These are phyloP conservation scores for Tympanopsis confertula DNA, from an alignment of 2,329 filamentous ascomycete species.

Conservation along the genomic window DNA sequence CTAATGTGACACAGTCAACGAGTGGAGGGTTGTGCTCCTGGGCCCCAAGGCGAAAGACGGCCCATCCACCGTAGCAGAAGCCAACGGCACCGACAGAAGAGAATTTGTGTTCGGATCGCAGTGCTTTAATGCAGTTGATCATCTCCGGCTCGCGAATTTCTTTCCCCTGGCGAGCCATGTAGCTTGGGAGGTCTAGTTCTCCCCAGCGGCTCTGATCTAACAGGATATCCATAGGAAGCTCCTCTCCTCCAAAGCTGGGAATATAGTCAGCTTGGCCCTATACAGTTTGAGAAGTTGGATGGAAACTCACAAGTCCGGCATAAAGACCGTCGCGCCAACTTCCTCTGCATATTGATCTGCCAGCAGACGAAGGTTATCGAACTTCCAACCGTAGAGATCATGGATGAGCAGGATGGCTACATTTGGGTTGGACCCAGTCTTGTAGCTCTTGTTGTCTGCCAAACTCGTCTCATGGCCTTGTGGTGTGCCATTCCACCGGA, in stretches of 20 bases:
- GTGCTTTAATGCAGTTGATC: slow-evolving; percentile 18
- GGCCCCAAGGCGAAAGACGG: slow-evolving; percentile 29
- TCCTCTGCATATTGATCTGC: slow-evolving; percentile 33
- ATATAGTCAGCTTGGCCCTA: too few species aligned
- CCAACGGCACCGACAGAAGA: slow-evolving; percentile 31
- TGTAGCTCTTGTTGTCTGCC: slow-evolving; percentile 18
- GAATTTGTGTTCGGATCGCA: slow-evolving; percentile 16
- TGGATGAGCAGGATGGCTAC: slow-evolving; percentile 22
- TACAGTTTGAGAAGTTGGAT: too few species aligned
- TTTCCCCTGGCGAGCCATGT: slow-evolving; percentile 22
- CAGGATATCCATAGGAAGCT: slow-evolving; percentile 15
- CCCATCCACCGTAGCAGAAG: slow-evolving; percentile 41
- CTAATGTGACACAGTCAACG: slow-evolving; percentile 30
- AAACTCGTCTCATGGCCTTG: slow-evolving; percentile 18
- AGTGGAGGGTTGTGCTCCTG: slow-evolving; percentile 20
- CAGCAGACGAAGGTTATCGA: slow-evolving; percentile 28
- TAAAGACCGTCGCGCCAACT: slow-evolving; percentile 30
- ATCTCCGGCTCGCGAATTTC: slow-evolving; percentile 26
- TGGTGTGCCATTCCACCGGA: slow-evolving; percentile 26
- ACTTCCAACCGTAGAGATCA: slow-evolving; percentile 30
- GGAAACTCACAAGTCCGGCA: slow-evolving; percentile 22
- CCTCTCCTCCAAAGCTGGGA: slow-evolving; percentile 23
- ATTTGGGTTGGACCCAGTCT: slow-evolving; percentile 19
- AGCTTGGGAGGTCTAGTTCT: slow-evolving; percentile 24
- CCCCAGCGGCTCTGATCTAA: slow-evolving; percentile 11